A percentile compares a stretch with the other conserved stretches of the same genome.
Evolutionary conservation across 2,329 filamentous ascomycete genomes (phyloP).

Genomic region (Beauveria sp.): DNA sequence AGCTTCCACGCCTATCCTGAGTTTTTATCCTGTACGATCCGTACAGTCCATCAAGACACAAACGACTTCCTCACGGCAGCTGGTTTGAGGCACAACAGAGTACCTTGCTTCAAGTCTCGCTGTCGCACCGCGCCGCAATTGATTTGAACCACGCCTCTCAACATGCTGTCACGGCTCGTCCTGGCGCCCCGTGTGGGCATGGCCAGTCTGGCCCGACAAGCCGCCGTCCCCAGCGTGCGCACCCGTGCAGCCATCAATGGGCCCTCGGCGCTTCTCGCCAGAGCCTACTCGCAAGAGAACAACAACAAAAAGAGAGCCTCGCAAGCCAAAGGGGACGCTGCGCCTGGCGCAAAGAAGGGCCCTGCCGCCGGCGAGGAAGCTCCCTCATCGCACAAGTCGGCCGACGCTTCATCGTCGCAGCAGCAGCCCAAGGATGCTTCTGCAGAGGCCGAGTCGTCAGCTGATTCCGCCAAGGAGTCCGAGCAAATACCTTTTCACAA

Average conservation of each 20-base stretch:
- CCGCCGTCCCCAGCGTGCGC: constrained; percentile 11
- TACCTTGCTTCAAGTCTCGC: background rate
- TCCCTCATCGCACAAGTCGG: constrained; percentile 1
- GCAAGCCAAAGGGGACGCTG: constrained; percentile 11
- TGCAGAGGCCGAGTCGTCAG: constrained; percentile 7
- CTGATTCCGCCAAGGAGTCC: constrained; percentile 23
- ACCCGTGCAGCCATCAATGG: constrained; percentile 2
- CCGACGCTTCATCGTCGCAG: background rate
- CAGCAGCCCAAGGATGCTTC: constrained; percentile 11
- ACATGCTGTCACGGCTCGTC: constrained; percentile 17
- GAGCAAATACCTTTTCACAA: constrained; percentile 52
- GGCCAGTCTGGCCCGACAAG: constrained; percentile 16
- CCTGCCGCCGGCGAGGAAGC: background rate
- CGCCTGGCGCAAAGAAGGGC: constrained; percentile 2
- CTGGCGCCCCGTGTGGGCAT: constrained; percentile 11
- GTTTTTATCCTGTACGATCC: background rate
- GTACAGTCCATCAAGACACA: background rate
- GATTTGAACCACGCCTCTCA: constrained; percentile 6
- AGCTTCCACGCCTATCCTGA: constrained; percentile 1
- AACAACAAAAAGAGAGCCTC: constrained; percentile 6
- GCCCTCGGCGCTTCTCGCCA: constrained; percentile 12
- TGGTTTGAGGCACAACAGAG: background rate
- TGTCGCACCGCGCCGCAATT: background rate
- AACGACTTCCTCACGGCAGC: background rate
- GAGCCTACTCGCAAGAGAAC: constrained; percentile 13